Base-by-base conservation (phyloP, 1,139 yeast genomes). In the Blastobotrys indianensis region DNA sequence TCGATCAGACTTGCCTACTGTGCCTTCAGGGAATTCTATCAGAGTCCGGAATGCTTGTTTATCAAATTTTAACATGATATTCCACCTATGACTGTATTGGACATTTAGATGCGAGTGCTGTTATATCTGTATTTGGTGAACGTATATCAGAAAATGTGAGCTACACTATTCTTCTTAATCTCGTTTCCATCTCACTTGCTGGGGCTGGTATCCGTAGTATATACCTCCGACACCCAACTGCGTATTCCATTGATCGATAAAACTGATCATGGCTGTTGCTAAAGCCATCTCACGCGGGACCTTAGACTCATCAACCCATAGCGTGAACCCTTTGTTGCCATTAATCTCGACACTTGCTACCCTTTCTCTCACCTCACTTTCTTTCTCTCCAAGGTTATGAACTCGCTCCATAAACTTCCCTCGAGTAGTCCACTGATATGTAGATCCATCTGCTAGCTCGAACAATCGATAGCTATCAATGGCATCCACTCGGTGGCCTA, bases 241-340 rank as follows among this genome's bases (percentile, higher is more conserved):
- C 13, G 85, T 79, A 56, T 77, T 80, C 85, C 85, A 80, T 52
- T 79, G 84, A 56, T 80, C 85, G 48, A 80, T 73, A 58, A 67
- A 74, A 39, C 82, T 77, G 53, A 79, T 74, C 54, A 80, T 65
- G 2, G 83, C 84, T 4, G 81, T 74, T 32, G 79, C 66, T 30
- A 80, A 58, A 1, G 82, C 85, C 64, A 80, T 57, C 52, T 78
- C 82, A 39, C 73, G 62, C 8, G 77, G 70, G 36, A 79, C 73
- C 56, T 77, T 74, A 28, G 72, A 49, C 55, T 76, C 80, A 58
- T 80, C 82, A 28, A 79, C 67, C 47, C 62, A 63, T 38, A 80
- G 60, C 16, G 76, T 75, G 60, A 79, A 79, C 2, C 83, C 83
- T 42, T 68, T 65, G 28, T 57, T 59, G 15, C 77, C 79, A 41